These are phyloP conservation scores for Ceratocystis alfenasii DNA, from an alignment of 2,329 filamentous ascomycete genomes.

Conservation along the genomic window DNA sequence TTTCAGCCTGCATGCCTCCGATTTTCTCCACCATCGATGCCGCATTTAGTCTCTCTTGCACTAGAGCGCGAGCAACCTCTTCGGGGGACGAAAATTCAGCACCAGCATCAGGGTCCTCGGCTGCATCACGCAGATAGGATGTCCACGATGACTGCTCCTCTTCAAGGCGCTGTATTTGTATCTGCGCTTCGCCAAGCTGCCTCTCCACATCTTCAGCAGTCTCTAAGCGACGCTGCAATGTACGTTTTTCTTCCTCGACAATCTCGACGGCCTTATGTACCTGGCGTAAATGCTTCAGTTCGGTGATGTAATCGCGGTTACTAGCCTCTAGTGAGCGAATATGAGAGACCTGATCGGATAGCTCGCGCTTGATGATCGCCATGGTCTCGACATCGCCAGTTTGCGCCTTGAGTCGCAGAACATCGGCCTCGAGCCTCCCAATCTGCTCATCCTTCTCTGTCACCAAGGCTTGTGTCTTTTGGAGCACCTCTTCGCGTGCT, in stretches of 20 bases:
- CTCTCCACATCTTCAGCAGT: slow-evolving; percentile 60
- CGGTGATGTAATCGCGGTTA: slow-evolving; percentile 65
- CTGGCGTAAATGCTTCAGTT: slow-evolving; percentile 72
- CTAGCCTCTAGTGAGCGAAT: slow-evolving; percentile 71
- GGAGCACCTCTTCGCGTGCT: slow-evolving; percentile 43
- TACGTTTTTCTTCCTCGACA: slow-evolving; percentile 87
- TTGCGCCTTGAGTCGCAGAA: slow-evolving; percentile 72
- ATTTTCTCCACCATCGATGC: slow-evolving; percentile 69
- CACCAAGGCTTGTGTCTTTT: slow-evolving; percentile 53
- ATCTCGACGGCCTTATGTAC: slow-evolving; percentile 79
- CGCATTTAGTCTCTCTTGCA: slow-evolving; percentile 69
- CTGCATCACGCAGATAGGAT: slow-evolving; percentile 54
- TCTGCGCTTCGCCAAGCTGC: slow-evolving; percentile 64
- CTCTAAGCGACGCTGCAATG: slow-evolving; percentile 64
- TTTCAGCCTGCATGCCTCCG: slow-evolving; percentile 66
- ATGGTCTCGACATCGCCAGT: slow-evolving; percentile 79
- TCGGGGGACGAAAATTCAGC: slow-evolving; percentile 80
- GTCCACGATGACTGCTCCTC: slow-evolving; percentile 83
- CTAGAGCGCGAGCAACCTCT: slow-evolving; percentile 68
- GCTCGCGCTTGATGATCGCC: slow-evolving; percentile 70
- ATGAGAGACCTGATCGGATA: slow-evolving; percentile 84
- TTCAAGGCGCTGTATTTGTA: slow-evolving; percentile 77
- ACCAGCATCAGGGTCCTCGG: slow-evolving; percentile 46
- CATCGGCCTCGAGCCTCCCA: slow-evolving; percentile 67
- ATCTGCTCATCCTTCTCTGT: slow-evolving; percentile 57